Conservation (phyloP, 768 basidiomycete genomes). For the Tephrocybe sp. region DNA sequence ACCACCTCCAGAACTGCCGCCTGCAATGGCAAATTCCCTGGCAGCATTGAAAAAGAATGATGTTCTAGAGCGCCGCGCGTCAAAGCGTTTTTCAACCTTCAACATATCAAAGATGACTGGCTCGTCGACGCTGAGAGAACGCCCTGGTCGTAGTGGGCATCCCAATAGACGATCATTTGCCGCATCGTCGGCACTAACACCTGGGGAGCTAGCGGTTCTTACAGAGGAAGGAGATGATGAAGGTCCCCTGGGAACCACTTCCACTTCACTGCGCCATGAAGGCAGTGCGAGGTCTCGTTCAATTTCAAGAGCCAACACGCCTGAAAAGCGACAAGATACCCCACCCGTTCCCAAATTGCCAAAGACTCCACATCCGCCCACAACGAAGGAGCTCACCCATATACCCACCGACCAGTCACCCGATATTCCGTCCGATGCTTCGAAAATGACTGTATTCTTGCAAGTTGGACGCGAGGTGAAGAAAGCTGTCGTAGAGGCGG, state of each 20-base stretch:
- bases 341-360: constrained; percentile 52
- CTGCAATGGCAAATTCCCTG: constrained; percentile 76
- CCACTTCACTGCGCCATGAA: constrained; percentile 24
- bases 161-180: constrained; percentile 70
- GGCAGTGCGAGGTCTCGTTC: constrained; percentile 27
- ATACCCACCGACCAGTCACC: constrained; percentile 6
- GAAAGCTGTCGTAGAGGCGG: constrained; percentile 73
- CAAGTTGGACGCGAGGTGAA: constrained; percentile 91
- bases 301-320: constrained; percentile 35
- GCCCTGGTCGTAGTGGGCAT: constrained; percentile 44
- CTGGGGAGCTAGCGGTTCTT: constrained; percentile 71
- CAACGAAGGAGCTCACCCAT: constrained; percentile 11
- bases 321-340: constrained; percentile 32
- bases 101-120: constrained; percentile 94
- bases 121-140: constrained; percentile 43
- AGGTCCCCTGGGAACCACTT: constrained; percentile 24
- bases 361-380: constrained; percentile 37
- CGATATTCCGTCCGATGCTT: constrained; percentile 24
- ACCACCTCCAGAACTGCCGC: constrained; percentile 41
- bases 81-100: constrained; percentile 94
- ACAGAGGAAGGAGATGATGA: constrained; percentile 73
- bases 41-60: constrained; percentile 89
- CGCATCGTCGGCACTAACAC: constrained; percentile 59
- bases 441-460: constrained; percentile 75
- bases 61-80: constrained; percentile 85